Evolutionary conservation across 2,329 filamentous ascomycete genomes (phyloP), one percentile per base, ranked within the genome.

Genomic region (Davidsoniella virescens): DNA sequence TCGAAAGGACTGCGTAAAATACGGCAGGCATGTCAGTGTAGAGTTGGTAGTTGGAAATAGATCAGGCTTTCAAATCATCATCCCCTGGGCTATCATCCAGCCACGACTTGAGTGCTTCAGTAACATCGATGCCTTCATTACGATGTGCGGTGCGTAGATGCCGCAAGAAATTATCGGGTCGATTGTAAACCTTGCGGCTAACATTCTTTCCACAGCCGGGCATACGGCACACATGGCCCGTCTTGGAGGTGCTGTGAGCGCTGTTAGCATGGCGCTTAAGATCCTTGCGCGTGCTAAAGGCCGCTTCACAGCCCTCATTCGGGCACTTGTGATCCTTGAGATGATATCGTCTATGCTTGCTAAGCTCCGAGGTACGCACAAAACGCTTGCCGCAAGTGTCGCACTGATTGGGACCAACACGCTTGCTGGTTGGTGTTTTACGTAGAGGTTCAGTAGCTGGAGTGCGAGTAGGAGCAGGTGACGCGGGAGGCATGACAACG

Each of bases 271-370:
- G 58, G 9, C 58, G 55, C 55, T 58, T 59, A 14, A 59, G 55
- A 52, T 59, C 58, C 52, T 59, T 59, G 29, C 55, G 54, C 29
- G 58, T 59, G 20, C 57, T 53, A 25, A 59, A 59, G 26, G 55
- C 56, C 36, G 56, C 54, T 36, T 51, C 42, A 50, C 58, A 59
- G 38, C 49, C 51, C 14, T 38, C 20, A 18, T 51, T 43, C 25
- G 50, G 39, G 52, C 57, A 58, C 42, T 45, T 44, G 44, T 55
- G 56, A 26, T 56, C 55, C 51, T 57, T 58, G 44, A 56, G 44
- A 12, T 58, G 56, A 47, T 58, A 58, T 7, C 57, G 54, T 23
- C 57, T 49, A 43, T 59, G 57, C 44, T 58, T 59, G 37, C 52
- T 51, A 12, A 53, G 52, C 16, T 53, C 52, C 2, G 42, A 46